Evolutionary conservation across 495 filamentous ascomycete species (phyloP).

Genomic region (Lasiosphaeria ovina): DNA sequence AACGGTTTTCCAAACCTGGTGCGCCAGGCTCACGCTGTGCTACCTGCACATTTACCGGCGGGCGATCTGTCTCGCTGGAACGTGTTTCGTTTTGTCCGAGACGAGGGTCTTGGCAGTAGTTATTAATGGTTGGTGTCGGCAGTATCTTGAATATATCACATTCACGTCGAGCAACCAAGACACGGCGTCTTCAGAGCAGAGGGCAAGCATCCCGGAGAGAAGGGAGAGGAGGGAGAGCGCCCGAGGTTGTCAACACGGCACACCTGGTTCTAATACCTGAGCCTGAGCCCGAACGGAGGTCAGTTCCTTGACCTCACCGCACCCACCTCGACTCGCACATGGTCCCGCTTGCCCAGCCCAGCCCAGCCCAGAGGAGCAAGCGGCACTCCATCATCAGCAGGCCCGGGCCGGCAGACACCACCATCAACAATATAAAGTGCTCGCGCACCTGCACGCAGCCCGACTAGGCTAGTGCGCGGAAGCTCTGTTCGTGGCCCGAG

Average conservation of each 20-base stretch:
- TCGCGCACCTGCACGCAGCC: conserved; percentile 7
- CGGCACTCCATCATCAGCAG: not conserved
- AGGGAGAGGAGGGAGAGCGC: not conserved
- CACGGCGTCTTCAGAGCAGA: too few species aligned
- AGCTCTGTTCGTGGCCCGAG: not conserved
- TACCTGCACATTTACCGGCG: not conserved
- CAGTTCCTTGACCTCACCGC: too few species aligned
- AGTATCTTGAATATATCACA: too few species aligned
- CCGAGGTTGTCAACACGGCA: conserved; percentile 4
- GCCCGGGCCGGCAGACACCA: not conserved
- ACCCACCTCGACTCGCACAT: too few species aligned
- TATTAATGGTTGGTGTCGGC: too few species aligned
- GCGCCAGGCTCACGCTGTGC: not conserved
- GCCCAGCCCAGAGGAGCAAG: not conserved
- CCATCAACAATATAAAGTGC: conserved; percentile 18
- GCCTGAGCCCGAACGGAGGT: not conserved
- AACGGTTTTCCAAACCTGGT: not conserved
- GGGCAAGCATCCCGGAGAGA: not conserved
- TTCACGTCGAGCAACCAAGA: too few species aligned
- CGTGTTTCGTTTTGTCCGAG: not conserved
- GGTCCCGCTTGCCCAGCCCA: not conserved
- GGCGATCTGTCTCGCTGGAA: not conserved
- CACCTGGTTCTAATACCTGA: conserved; percentile 1
- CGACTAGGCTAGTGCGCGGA: conserved; percentile 15
- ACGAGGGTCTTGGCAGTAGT: too few species aligned